A percentile compares a stretch with the other conserved stretches of the same genome.
Evolutionary conservation across 371 early-diverging fungal species (phyloP).

Genomic region (Massospora cicadina): DNA sequence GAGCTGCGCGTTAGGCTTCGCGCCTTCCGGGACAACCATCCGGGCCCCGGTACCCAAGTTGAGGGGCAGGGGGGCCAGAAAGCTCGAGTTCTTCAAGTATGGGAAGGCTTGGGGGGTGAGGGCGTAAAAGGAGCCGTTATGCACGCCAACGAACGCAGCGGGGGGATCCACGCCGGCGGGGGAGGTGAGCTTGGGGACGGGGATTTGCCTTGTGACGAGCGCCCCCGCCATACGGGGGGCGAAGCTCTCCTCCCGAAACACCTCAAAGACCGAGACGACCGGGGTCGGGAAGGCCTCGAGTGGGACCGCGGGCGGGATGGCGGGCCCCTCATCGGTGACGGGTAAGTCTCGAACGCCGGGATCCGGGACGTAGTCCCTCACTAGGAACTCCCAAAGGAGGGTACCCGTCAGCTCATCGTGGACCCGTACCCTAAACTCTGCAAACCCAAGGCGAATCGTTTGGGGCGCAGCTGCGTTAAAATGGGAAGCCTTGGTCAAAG

Average conservation of each 20-base stretch:
- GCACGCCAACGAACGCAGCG: conserved; percentile 26
- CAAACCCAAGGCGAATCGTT: background rate
- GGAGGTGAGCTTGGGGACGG: conserved; percentile 5
- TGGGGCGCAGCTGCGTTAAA: background rate
- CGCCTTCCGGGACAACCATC: background rate
- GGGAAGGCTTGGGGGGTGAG: conserved; percentile 17
- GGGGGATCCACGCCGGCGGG: conserved; percentile 6
- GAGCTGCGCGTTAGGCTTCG: background rate
- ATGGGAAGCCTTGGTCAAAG: background rate
- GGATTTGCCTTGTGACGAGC: conserved; percentile 12
- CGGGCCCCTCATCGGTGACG: background rate
- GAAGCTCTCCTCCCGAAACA: conserved; percentile 12
- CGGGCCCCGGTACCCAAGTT: background rate
- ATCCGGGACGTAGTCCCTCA: conserved; percentile 12
- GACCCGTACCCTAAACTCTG: background rate
- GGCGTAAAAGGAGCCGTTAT: conserved; percentile 34
- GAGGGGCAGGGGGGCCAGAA: background rate
- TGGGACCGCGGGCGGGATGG: conserved; percentile 19
- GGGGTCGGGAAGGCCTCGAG: conserved; percentile 19
- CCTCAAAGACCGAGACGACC: conserved; percentile 20
- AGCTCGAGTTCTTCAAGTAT: conserved; percentile 1
- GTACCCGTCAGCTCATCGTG: background rate
- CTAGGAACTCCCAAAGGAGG: conserved; percentile 13
- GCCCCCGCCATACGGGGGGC: background rate
- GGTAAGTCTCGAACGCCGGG: conserved; percentile 14